These are phyloP conservation scores for Diplocarpon rosae DNA, from an alignment of 2,329 filamentous ascomycete genomes.

Conservation along the genomic window DNA sequence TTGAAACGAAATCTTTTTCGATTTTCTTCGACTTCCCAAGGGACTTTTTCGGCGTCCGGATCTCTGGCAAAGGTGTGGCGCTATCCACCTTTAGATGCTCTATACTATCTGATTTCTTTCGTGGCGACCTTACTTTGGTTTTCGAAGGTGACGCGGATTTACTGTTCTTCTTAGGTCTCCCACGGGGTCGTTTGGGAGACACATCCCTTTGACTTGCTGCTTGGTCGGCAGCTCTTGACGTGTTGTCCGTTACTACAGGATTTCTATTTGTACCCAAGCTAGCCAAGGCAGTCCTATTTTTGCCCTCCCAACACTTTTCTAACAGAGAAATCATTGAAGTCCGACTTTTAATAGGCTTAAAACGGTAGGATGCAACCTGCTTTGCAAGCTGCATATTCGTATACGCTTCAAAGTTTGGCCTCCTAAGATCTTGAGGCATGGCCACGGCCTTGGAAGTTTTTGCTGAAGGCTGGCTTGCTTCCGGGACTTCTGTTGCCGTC, in stretches of 20 bases:
- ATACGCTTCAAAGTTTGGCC: slow-evolving; percentile 48
- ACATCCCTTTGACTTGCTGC: slow-evolving; percentile 17
- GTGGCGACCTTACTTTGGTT: slow-evolving; percentile 9
- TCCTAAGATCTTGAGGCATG: background rate
- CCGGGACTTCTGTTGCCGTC: background rate
- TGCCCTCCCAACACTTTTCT: slow-evolving; percentile 59
- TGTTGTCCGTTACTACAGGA: slow-evolving; percentile 2
- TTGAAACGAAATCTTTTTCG: slow-evolving; percentile 43
- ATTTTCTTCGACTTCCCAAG: slow-evolving; percentile 19
- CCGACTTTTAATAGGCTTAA: slow-evolving; percentile 60
- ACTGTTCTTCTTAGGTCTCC: slow-evolving; percentile 33
- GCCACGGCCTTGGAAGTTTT: slow-evolving; percentile 3
- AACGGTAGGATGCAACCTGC: slow-evolving; percentile 54
- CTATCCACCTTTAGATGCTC: slow-evolving; percentile 17
- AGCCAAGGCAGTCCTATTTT: slow-evolving; percentile 29
- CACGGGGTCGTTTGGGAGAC: slow-evolving; percentile 28
- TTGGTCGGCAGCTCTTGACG: background rate
- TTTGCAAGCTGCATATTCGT: slow-evolving; percentile 52
- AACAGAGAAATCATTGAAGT: slow-evolving; percentile 59
- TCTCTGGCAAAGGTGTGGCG: slow-evolving; percentile 13
- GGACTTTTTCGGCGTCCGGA: slow-evolving; percentile 25
- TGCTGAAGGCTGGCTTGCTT: slow-evolving; percentile 2
- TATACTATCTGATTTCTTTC: slow-evolving; percentile 9
- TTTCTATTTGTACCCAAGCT: slow-evolving; percentile 18
- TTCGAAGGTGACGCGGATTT: slow-evolving; percentile 9